Evolutionary conservation across 306 rosid genomes (phyloP).

Genomic region (Prunus armeniaca): DNA sequence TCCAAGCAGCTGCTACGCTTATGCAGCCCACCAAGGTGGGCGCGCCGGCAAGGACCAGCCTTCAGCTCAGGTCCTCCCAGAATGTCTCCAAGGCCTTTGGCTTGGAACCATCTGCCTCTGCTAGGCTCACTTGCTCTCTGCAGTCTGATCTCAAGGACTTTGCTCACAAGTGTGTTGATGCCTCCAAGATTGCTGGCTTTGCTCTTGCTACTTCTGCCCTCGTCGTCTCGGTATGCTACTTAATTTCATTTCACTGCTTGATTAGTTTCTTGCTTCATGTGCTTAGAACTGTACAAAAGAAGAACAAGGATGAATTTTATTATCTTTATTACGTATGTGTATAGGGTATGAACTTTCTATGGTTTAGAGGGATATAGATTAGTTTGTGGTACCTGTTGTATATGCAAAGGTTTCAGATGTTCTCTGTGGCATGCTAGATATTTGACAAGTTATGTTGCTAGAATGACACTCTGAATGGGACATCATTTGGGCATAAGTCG

Average conservation of each 20-base stretch:
- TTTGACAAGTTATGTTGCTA: not conserved
- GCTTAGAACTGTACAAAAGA: not conserved
- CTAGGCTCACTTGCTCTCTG: conserved; percentile 54
- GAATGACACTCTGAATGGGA: not conserved
- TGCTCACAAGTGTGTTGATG: conserved; percentile 64
- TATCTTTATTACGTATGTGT: not conserved
- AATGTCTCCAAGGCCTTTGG: conserved; percentile 47
- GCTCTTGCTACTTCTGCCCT: conserved; percentile 99
- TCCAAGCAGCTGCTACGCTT: conserved; percentile 87
- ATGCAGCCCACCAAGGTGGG: conserved; percentile 82
- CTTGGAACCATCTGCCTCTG: conserved; percentile 32
- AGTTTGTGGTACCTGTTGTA: not conserved
- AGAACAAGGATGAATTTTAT: not conserved
- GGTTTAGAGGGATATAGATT: not conserved
- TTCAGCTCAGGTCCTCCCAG: conserved; percentile 62
- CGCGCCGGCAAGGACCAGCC: conserved; percentile 26
- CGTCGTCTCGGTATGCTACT: conserved; percentile 72
- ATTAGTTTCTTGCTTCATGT: not conserved
- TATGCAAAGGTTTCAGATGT: not conserved
- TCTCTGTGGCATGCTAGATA: not conserved
- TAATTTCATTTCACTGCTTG: not conserved
- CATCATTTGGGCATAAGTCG: not conserved
- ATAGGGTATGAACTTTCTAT: not conserved
- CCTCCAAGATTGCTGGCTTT: conserved; percentile 85
- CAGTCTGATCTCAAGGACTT: conserved; percentile 63